Evolutionary conservation across 352 stramenopile species (phyloP), one percentile per base, ranked within the genome.

Genomic region (Globisporangium emineosum): DNA sequence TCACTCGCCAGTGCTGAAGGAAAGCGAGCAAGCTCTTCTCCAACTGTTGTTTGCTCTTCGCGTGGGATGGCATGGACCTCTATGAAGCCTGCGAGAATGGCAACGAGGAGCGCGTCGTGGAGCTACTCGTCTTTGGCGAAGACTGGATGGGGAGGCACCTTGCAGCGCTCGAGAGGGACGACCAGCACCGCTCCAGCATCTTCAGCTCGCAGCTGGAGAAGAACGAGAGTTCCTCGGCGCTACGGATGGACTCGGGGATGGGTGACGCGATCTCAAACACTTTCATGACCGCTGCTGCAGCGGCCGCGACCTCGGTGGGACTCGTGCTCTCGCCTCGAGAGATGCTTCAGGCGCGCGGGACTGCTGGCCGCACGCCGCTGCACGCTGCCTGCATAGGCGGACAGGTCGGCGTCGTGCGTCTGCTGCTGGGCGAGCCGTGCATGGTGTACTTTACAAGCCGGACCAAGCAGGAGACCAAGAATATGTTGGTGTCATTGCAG

Each of bases 11-110:
- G 10, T 32, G 40, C 25, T 30, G 7, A 21, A 27, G 5, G 42
- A 33, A 32, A 13, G 21, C n/a, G n/a, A 25, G 12, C 54, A n/a
- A 57, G 19, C 27, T 25, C 50, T 13, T 23, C 17, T 5, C 29
- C 29, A 19, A 57, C 17, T 42, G 12, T 29, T 21, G 4, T 6
- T n/a, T 57, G 1, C 9, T 40, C 37, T 29, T 23, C 30, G 21
- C 32, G 27, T 12, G n/a, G 43, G 37, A 55, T 62, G 40, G 55
- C 37, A 93, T 93, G 85, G 85, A 93, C 52, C 67, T 93, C 35
- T 86, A 86, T 57, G 85, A 93, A 64, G 83, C 81, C 12, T 91
- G 82, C 54, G 85, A 93, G 69, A 91, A 90, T 65, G 85, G 85
- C 57, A 93, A 93, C 56, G 85, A 93, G 59, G 85, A 93, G 71